phyloP scores from a whole-genome alignment of 139 green algal genomes.

The Limnomonas spitsbergensis region DNA sequence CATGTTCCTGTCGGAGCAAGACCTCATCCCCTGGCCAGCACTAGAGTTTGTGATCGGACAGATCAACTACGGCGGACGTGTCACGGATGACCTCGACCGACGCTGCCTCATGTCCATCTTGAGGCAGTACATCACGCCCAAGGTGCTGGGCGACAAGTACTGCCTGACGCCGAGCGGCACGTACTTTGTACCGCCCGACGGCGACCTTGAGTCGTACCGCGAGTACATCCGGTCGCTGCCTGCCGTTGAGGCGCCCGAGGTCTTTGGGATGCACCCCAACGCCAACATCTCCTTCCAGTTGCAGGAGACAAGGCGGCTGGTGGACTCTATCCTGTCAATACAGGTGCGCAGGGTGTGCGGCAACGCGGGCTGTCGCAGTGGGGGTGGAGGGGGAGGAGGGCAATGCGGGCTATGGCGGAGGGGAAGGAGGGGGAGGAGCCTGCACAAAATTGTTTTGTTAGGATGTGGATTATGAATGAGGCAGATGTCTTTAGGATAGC shows the following conservation, averaged over 20 bases:
- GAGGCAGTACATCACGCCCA: constrained; percentile 63
- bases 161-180: constrained; percentile 57
- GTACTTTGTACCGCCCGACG: constrained; percentile 47
- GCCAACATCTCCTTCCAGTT: constrained; percentile 81
- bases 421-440: too few relatives aligned
- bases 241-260: constrained; percentile 65
- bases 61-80: constrained; percentile 87
- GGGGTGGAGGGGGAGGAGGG: constrained; percentile 4
- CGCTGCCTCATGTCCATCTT: constrained; percentile 74
- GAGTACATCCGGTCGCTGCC: constrained; percentile 66
- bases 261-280: constrained; percentile 89
- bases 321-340: constrained; percentile 71
- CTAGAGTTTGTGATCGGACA: constrained; percentile 80
- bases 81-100: constrained; percentile 84
- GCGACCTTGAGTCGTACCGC: constrained; percentile 49
- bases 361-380: neutral
- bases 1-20: constrained; percentile 71
- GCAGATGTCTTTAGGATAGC: too few relatives aligned
- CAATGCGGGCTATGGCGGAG: neutral
- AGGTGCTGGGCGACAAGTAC: constrained; percentile 60
- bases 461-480: too few relatives aligned
- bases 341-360: constrained; percentile 53
- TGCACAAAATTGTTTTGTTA: too few relatives aligned
- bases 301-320: constrained; percentile 62
- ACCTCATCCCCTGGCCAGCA: constrained; percentile 73